Conservation (phyloP, 176 grass and related monocot genomes). For the Zizania latifolia region DNA sequence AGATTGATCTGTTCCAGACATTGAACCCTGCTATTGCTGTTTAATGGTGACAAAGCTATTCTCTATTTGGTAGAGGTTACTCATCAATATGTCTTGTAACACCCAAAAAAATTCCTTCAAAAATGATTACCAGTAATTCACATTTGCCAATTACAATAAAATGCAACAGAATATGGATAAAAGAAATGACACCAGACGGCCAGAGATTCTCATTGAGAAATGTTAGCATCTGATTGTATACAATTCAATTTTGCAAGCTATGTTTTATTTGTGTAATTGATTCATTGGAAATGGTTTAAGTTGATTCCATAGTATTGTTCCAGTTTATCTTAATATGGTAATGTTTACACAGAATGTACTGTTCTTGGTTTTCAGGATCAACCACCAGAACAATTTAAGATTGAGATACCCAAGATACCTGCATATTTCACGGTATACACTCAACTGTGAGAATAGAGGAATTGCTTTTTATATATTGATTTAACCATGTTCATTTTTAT, state of each 20-base stretch:
- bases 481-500: not conserved
- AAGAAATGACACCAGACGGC: not conserved
- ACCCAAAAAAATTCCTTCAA: not conserved
- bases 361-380: conserved; percentile 60
- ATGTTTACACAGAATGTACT: no score
- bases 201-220: not conserved
- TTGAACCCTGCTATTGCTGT: not conserved
- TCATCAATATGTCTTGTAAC: not conserved
- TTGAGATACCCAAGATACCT: conserved; percentile 87
- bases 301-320: not conserved
- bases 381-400: conserved; percentile 87
- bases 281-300: conserved; percentile 1
- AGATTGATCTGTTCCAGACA: not conserved
- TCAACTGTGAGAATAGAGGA: not conserved
- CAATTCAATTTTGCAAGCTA: not conserved
- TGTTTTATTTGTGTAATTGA: not conserved
- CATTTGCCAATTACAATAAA: not conserved
- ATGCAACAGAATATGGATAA: not conserved
- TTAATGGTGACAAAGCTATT: not conserved
- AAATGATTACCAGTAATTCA: not conserved
- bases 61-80: not conserved
- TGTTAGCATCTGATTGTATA: not conserved
- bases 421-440: conserved; percentile 83
- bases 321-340: not conserved
- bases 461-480: not conserved